Conservation (phyloP, 257 asterid genomes). For the Nyctanthes arbortristis region DNA sequence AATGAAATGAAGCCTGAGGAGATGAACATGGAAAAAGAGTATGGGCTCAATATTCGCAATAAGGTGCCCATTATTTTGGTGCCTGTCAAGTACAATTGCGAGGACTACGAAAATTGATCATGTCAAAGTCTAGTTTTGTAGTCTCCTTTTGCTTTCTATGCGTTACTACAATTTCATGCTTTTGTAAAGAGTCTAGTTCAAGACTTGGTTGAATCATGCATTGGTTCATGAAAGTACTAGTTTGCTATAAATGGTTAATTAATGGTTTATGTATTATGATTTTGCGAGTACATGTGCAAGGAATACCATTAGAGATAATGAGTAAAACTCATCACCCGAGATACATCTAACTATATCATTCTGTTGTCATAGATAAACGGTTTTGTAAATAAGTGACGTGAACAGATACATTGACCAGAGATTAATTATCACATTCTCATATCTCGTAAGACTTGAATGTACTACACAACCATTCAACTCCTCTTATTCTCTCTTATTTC, state of each 20-base stretch:
- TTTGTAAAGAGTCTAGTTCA: background rate
- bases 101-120: background rate
- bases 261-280: background rate
- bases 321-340: too few relatives aligned
- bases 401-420: too few relatives aligned
- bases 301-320: too few relatives aligned
- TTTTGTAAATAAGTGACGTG: background rate
- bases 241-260: background rate
- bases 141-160: background rate
- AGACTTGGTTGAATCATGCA: background rate
- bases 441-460: too few relatives aligned
- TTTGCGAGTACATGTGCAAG: background rate
- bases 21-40: slow-evolving; percentile 14
- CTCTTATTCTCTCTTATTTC: too few relatives aligned
- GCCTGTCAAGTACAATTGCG: slow-evolving; percentile 15
- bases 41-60: slow-evolving; percentile 8
- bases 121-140: background rate
- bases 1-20: slow-evolving; percentile 9
- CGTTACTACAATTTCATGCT: too few relatives aligned
- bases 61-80: slow-evolving; percentile 8
- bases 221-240: background rate
- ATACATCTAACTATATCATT: too few relatives aligned
- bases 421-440: too few relatives aligned
- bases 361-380: too few relatives aligned
- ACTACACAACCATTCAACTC: too few relatives aligned